phyloP scores from a whole-genome alignment of 345 rosid genomes.

The Brassica juncea region DNA sequence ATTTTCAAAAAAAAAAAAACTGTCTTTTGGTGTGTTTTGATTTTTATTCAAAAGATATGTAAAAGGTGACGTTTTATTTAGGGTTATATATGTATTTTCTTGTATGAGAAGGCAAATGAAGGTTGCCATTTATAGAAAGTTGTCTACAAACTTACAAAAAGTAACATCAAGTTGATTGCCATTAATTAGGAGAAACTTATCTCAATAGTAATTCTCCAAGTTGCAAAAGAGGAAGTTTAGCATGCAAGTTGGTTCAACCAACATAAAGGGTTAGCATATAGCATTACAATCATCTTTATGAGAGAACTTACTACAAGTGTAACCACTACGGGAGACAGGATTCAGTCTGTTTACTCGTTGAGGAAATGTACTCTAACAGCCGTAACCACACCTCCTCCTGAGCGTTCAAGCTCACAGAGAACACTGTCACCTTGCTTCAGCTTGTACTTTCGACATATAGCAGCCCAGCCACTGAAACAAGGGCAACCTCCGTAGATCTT shows the following conservation, averaged over 20 bases:
- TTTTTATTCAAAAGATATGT: slow-evolving; percentile 8
- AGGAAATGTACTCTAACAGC: neutral
- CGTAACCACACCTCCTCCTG: slow-evolving; percentile 10
- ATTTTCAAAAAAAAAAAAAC: neutral
- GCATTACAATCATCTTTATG: no score
- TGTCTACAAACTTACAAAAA: slow-evolving; percentile 20
- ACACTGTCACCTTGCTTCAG: slow-evolving; percentile 13
- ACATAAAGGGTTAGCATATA: no score
- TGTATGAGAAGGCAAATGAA: slow-evolving; percentile 34
- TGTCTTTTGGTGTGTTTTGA: slow-evolving; percentile 27
- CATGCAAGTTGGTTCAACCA: neutral
- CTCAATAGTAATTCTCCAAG: no score
- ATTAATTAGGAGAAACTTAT: no score
- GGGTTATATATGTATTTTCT: slow-evolving; percentile 30
- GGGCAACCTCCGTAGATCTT: neutral
- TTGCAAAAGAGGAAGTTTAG: no score
- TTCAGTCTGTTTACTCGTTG: no score
- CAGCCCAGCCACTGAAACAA: slow-evolving; percentile 26
- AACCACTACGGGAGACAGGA: no score
- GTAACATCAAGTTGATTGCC: neutral
- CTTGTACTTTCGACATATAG: slow-evolving; percentile 3
- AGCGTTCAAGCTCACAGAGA: slow-evolving; percentile 31
- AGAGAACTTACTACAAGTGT: no score
- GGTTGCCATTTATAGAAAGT: slow-evolving; percentile 1
- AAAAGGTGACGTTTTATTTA: slow-evolving; percentile 15